These are phyloP conservation scores for Medicago arabica DNA, from an alignment of 306 rosid species.

Conservation along the genomic window DNA sequence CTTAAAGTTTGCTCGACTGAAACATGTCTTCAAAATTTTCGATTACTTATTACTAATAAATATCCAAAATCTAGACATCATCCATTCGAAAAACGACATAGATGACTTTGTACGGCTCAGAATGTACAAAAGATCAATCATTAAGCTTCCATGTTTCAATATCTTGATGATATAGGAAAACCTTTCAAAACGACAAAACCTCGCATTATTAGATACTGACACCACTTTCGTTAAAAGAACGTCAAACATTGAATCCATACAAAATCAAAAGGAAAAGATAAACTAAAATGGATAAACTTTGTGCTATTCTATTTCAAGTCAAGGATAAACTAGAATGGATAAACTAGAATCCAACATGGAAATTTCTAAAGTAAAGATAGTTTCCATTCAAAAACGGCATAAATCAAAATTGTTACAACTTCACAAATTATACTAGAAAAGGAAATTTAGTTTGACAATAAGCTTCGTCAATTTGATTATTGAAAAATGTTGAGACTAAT, in stretches of 20 bases:
- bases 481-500: neutral
- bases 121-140: slow-evolving; percentile 11
- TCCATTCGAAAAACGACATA: neutral
- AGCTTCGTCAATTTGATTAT: slow-evolving; percentile 3
- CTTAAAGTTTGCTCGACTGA: neutral
- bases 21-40: neutral
- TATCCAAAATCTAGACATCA: neutral
- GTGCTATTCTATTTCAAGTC: no score
- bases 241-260: neutral
- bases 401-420: neutral
- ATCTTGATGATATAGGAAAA: neutral
- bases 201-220: neutral
- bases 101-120: neutral
- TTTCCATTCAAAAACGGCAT: neutral
- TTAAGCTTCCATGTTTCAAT: neutral
- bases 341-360: neutral
- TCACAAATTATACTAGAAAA: neutral
- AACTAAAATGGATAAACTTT: neutral
- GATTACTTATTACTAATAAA: neutral
- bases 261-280: neutral
- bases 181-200: neutral
- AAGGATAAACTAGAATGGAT: no score
- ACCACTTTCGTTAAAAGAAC: neutral
- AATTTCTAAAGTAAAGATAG: neutral
- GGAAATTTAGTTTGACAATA: neutral